Evolutionary conservation across 2,329 filamentous ascomycete species (phyloP).

Genomic region (Chalaropsis thielavioides): DNA sequence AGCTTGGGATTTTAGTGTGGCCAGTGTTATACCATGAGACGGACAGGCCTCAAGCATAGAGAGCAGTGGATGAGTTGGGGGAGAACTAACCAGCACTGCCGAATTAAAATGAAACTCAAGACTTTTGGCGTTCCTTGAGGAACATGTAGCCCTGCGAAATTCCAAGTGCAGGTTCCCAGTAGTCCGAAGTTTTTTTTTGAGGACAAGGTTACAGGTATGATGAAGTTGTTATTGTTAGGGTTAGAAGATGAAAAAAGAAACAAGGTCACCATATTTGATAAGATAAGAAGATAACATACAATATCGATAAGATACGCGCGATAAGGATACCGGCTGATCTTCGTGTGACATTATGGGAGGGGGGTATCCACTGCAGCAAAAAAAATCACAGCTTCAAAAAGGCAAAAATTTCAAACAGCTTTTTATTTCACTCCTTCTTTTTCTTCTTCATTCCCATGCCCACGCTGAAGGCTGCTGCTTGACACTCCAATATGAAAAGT

Average conservation of each 20-base stretch:
- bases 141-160: too few species aligned
- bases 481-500: not conserved
- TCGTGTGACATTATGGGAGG: not conserved
- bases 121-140: not conserved
- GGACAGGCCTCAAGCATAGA: too few species aligned
- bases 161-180: too few species aligned
- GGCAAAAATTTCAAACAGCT: not conserved
- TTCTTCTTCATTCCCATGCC: not conserved
- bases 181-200: too few species aligned
- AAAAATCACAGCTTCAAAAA: slow-evolving; percentile 9
- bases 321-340: not conserved
- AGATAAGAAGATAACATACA: not conserved
- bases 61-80: too few species aligned
- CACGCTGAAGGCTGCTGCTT: not conserved
- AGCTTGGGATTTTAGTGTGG: not conserved
- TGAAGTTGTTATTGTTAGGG: not conserved
- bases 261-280: not conserved
- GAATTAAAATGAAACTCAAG: not conserved
- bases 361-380: not conserved
- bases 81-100: not conserved
- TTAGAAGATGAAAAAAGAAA: not conserved
- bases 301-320: not conserved
- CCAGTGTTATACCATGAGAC: not conserved
- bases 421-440: not conserved
- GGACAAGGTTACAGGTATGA: too few species aligned